phyloP scores from a whole-genome alignment of 2,329 filamentous ascomycete species.

The Aschersonia sp. region DNA sequence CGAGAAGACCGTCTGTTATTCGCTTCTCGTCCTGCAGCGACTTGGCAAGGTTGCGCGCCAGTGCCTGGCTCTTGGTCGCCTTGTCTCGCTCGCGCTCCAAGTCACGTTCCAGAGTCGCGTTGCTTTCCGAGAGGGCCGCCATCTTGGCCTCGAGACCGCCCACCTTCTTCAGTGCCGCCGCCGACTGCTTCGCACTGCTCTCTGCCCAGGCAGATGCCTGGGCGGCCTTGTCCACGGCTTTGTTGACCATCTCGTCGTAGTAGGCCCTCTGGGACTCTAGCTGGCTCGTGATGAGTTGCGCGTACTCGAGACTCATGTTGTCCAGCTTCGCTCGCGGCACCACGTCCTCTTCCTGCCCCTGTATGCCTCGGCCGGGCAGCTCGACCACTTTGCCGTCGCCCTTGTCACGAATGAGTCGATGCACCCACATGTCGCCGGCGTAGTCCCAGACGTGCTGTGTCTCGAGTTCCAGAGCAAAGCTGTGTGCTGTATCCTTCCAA shows the following conservation, averaged over 20 bases:
- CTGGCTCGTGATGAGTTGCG: slow-evolving; percentile 82
- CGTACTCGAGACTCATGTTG: slow-evolving; percentile 85
- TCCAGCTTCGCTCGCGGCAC: slow-evolving; percentile 56
- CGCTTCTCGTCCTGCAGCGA: slow-evolving; percentile 77
- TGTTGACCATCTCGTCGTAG: slow-evolving; percentile 83
- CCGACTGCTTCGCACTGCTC: slow-evolving; percentile 36
- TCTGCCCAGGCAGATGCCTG: slow-evolving; percentile 56
- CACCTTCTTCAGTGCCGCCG: slow-evolving; percentile 33
- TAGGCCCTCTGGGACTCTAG: slow-evolving; percentile 86
- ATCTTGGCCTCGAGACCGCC: slow-evolving; percentile 29
- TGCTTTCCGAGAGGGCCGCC: slow-evolving; percentile 37
- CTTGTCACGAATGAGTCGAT: slow-evolving; percentile 87
- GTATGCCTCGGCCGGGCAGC: slow-evolving; percentile 43
- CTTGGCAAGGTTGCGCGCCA: slow-evolving; percentile 62
- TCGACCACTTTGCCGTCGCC: slow-evolving; percentile 86
- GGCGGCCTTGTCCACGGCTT: slow-evolving; percentile 78
- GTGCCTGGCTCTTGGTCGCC: slow-evolving; percentile 55
- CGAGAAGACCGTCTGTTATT: slow-evolving; percentile 66
- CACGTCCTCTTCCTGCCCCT: slow-evolving; percentile 41
- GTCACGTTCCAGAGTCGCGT: slow-evolving; percentile 60
- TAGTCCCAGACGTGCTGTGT: slow-evolving; percentile 99
- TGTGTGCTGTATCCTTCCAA: slow-evolving; percentile 79
- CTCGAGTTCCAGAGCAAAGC: slow-evolving; percentile 81
- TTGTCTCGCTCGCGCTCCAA: slow-evolving; percentile 52
- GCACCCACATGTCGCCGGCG: slow-evolving; percentile 86